Evolutionary conservation across 176 grass and related monocot species (phyloP).

Genomic region (Eleusine coracana): DNA sequence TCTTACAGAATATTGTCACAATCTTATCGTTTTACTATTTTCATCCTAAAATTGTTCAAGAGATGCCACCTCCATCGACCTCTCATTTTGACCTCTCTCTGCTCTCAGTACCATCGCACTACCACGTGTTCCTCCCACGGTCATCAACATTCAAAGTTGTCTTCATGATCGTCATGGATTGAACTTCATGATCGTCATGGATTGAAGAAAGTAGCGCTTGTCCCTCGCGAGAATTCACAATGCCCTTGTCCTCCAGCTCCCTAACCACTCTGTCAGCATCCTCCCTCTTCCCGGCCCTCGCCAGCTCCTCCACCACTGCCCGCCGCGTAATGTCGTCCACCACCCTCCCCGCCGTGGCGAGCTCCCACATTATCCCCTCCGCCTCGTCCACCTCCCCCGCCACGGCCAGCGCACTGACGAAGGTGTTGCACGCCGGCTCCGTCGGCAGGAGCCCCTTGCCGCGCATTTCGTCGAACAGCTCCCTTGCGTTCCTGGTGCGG

Average conservation of each 20-base stretch:
- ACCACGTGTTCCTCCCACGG: constrained; percentile 3
- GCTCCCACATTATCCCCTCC: constrained; percentile 56
- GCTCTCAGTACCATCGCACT: background rate
- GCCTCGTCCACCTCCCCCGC: constrained; percentile 52
- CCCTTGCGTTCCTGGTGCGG: constrained; percentile 56
- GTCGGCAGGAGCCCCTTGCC: constrained; percentile 41
- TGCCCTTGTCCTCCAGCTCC: constrained; percentile 56
- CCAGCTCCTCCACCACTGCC: constrained; percentile 58
- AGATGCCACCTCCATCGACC: background rate
- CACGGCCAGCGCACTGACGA: constrained; percentile 66
- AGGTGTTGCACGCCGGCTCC: constrained; percentile 51
- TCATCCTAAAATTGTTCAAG: background rate
- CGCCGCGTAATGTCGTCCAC: constrained; percentile 61
- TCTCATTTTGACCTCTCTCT: background rate
- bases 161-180: constrained; percentile 42
- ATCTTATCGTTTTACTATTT: background rate
- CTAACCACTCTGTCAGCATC: constrained; percentile 44
- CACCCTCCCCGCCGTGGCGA: constrained; percentile 46
- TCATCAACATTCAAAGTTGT: constrained; percentile 10
- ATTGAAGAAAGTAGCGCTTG: constrained; percentile 39
- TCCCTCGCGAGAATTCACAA: constrained; percentile 39
- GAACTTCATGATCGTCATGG: constrained; percentile 38
- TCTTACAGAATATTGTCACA: background rate
- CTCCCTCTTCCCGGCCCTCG: constrained; percentile 36
- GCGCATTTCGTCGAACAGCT: constrained; percentile 68